Percentiles rank a stretch among this genome's conserved stretches.
These are phyloP conservation scores for Hygrophorus pudorinus DNA, from an alignment of 768 basidiomycete species.

Conservation along the genomic window DNA sequence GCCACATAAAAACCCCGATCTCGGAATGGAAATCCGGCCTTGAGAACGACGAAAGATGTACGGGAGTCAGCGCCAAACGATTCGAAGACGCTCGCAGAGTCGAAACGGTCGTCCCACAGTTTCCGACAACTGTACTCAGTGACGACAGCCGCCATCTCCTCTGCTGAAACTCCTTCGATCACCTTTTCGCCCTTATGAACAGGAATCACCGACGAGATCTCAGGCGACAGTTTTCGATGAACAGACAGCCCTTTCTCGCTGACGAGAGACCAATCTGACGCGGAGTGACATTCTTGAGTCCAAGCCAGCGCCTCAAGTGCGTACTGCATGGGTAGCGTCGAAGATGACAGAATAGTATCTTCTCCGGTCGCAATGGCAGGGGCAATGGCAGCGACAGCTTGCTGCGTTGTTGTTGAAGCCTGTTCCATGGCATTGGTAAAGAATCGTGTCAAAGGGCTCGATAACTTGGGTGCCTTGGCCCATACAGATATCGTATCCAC, in stretches of 20 bases:
- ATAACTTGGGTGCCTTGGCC: constrained; percentile 53
- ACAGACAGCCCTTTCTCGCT: constrained; percentile 70
- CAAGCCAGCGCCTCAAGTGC: constrained; percentile 77
- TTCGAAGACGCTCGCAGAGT: constrained; percentile 58
- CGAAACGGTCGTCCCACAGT: constrained; percentile 83
- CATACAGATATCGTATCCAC: constrained; percentile 25
- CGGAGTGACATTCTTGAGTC: constrained; percentile 60
- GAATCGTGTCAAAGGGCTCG: constrained; percentile 62
- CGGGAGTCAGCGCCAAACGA: constrained; percentile 66
- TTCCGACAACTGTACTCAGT: constrained; percentile 61
- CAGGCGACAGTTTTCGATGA: constrained; percentile 63
- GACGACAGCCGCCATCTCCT: constrained; percentile 75
- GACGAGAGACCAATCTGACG: constrained; percentile 66
- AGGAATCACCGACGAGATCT: constrained; percentile 72
- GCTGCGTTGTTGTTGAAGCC: constrained; percentile 63
- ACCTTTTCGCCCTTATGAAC: constrained; percentile 86
- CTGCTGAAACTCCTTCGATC: constrained; percentile 87
- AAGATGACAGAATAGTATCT: constrained; percentile 35
- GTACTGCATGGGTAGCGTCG: constrained; percentile 67
- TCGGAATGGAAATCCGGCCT: constrained; percentile 82
- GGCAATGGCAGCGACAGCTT: constrained; percentile 68
- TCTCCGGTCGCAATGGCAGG: constrained; percentile 37
- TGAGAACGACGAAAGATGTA: constrained; percentile 63
- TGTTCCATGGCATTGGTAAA: constrained; percentile 70
- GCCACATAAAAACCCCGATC: constrained; percentile 82